phyloP scores from a whole-genome alignment of 1,284 basidiomycete species.

The Xerocomus minutiporus region DNA sequence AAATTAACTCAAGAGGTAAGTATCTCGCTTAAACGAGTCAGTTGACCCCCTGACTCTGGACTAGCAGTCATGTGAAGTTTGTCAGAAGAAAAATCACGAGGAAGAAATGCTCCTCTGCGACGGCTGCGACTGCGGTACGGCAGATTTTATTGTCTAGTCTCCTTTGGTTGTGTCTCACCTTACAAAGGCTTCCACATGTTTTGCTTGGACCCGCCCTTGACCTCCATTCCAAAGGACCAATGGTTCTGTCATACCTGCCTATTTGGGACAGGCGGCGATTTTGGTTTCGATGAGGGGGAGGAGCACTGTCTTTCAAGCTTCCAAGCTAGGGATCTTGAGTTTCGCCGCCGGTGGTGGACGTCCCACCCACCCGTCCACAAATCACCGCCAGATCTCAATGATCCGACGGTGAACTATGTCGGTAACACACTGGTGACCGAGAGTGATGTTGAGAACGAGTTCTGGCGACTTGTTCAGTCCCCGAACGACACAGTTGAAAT shows the following conservation, averaged over 20 bases:
- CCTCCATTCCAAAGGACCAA: slow-evolving; percentile 82
- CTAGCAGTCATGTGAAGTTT: slow-evolving; percentile 73
- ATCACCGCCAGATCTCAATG: slow-evolving; percentile 34
- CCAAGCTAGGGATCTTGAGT: slow-evolving; percentile 86
- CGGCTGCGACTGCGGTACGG: slow-evolving; percentile 90
- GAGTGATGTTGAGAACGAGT: slow-evolving; percentile 90
- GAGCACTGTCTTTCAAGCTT: slow-evolving; percentile 92
- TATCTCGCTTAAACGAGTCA: slow-evolving; percentile 9
- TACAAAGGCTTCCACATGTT: slow-evolving; percentile 88
- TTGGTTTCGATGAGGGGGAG: slow-evolving; percentile 97
- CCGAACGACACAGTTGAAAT: slow-evolving; percentile 92
- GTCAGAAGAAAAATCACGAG: slow-evolving; percentile 81
- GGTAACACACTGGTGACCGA: slow-evolving; percentile 74
- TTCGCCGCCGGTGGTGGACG: slow-evolving; percentile 86
- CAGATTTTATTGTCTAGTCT: slow-evolving; percentile 11
- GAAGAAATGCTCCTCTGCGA: slow-evolving; percentile 95
- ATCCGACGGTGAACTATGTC: slow-evolving; percentile 53
- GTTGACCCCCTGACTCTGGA: slow-evolving; percentile 19
- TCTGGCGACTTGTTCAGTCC: slow-evolving; percentile 94
- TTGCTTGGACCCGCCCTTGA: slow-evolving; percentile 89
- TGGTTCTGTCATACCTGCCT: slow-evolving; percentile 97
- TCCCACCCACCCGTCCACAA: slow-evolving; percentile 56
- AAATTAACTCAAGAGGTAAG: slow-evolving; percentile 52
- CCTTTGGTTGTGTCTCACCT: slow-evolving; percentile 16
- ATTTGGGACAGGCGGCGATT: slow-evolving; percentile 93